Evolutionary conservation across 176 grass and related monocot genomes (phyloP), one percentile per base, ranked within the genome.

Genomic region (Miscanthus lutarioriparius): DNA sequence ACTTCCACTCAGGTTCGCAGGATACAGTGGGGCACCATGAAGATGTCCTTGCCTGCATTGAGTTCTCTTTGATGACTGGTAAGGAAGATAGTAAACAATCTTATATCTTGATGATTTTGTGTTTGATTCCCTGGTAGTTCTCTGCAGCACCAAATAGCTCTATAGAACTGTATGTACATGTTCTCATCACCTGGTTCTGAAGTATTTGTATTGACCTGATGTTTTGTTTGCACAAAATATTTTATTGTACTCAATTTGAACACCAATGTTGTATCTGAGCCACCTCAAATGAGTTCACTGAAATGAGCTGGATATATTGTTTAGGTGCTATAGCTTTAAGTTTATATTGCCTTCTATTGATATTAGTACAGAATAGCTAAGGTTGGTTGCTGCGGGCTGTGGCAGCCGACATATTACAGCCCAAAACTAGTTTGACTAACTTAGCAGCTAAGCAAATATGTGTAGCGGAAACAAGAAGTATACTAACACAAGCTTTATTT

Each of bases 1-100:
- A 93, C 27, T 89, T 96, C 63, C 67, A 64, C 89, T 93, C 91
- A 80, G 86, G 84, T 64, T 58, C 68, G 64, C 83, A 89, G 61
- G 84, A 70, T 63, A 76, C 59, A 17, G 78, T 93, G 20, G 91
- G 86, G 16, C 61, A 82, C 62, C 91, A 93, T 64, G 81, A 70
- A 44, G 81, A 96, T 77, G 87, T 44, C 15, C 58, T 85, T 64
- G 56, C 59, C 39, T 89, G 84, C 74, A 85, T 89, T 73, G 91
- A 91, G 23, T 93, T 85, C 36, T 87, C 88, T 28, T 74, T 53
- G 26, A 76, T 72, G 25, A 86, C 94, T n/a, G 79, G 91, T 96
- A 85, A 65, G 76, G 22, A 23, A 45, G 13, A 30, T 39, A 10
- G 1, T 44, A 63, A 17, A 40, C 20, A 20, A 12, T 28, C 25